These are phyloP conservation scores for Amanita pseudoporphyria DNA, from an alignment of 768 basidiomycete species.

Conservation along the genomic window DNA sequence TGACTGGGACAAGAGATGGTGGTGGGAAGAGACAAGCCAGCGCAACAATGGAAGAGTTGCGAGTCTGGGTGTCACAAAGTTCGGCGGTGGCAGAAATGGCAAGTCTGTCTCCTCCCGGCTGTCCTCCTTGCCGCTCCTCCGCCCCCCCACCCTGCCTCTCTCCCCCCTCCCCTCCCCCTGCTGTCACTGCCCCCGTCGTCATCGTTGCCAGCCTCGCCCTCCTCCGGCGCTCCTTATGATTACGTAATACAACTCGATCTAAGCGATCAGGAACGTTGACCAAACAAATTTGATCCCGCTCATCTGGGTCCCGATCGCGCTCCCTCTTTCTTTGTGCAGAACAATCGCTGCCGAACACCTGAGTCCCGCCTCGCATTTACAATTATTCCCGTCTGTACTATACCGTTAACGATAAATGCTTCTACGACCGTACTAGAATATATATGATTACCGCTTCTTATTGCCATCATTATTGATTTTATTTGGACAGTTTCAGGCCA, in stretches of 20 bases:
- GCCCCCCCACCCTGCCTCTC: not conserved
- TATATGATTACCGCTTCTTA: not conserved
- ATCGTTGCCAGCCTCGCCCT: not conserved
- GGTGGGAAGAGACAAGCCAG: conserved; percentile 37
- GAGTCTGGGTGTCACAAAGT: conserved; percentile 18
- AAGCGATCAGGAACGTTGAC: conserved; percentile 11
- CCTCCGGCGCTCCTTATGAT: not conserved
- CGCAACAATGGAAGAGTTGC: conserved; percentile 30
- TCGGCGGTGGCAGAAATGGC: conserved; percentile 18
- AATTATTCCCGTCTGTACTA: not conserved
- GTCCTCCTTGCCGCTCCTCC: conserved; percentile 2
- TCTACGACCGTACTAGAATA: too few species aligned
- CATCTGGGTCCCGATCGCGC: conserved; percentile 9
- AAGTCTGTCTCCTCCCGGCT: conserved; percentile 4
- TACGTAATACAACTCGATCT: conserved; percentile 13
- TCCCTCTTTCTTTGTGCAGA: not conserved
- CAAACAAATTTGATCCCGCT: conserved; percentile 8
- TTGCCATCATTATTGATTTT: too few species aligned
- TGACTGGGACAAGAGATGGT: conserved; percentile 20
- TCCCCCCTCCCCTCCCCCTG: not conserved
- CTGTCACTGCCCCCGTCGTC: not conserved
- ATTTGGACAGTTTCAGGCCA: not conserved
- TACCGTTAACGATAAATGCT: too few species aligned
- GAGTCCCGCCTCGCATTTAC: not conserved
- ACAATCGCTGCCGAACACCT: not conserved